Percentiles rank a stretch among this genome's conserved stretches.
These are phyloP conservation scores for Tulasnella sp. DNA, from an alignment of 768 basidiomycete genomes.

Conservation along the genomic window DNA sequence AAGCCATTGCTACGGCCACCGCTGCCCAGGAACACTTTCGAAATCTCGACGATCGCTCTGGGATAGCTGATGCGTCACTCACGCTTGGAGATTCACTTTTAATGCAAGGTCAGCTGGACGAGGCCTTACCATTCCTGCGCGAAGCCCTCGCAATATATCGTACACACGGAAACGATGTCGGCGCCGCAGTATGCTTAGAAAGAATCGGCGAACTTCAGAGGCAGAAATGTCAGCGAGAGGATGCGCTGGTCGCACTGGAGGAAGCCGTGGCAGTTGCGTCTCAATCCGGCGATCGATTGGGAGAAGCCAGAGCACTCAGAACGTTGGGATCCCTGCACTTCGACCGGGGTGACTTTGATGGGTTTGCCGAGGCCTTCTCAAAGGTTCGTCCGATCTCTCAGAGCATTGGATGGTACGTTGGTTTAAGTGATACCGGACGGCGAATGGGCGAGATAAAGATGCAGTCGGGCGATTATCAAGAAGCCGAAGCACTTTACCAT, in stretches of 20 bases:
- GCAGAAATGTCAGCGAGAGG: not conserved
- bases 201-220: not conserved
- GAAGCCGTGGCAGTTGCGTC: not conserved
- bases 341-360: not conserved
- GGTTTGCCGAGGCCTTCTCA: not conserved
- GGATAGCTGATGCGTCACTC: not conserved
- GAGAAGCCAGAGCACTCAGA: not conserved
- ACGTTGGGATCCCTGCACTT: not conserved
- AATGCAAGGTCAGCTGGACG: not conserved
- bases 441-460: not conserved
- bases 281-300: not conserved
- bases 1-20: not conserved
- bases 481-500: not conserved
- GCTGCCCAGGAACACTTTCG: not conserved
- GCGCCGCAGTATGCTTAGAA: not conserved
- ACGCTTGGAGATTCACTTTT: not conserved
- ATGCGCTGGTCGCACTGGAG: not conserved
- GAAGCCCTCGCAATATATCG: not conserved
- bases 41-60: not conserved
- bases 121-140: not conserved
- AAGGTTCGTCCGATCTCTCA: not conserved
- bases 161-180: not conserved
- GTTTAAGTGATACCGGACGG: not conserved
- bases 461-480: not conserved
- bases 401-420: not conserved